phyloP scores from a whole-genome alignment of 2,329 filamentous ascomycete species.

The Trichoderma arundinaceum region DNA sequence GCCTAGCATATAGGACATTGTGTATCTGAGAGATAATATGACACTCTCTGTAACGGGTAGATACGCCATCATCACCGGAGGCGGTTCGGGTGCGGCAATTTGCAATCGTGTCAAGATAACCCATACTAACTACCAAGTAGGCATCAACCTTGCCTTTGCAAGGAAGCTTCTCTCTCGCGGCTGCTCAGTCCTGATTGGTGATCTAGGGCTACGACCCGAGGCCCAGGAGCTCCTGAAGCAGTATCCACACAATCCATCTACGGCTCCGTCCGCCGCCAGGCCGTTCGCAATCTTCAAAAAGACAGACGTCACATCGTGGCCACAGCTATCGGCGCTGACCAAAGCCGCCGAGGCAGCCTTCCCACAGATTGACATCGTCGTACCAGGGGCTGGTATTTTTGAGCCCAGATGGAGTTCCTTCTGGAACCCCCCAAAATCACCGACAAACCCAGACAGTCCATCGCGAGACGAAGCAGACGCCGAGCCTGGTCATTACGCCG shows the following conservation, averaged over 20 bases:
- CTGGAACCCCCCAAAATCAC: conserved; percentile 6
- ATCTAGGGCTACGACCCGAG: neutral
- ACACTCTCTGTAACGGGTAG: neutral
- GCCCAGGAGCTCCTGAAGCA: conserved; percentile 10
- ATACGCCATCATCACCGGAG: neutral
- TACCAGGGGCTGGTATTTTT: neutral
- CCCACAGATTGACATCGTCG: conserved; percentile 7
- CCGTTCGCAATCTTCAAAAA: conserved; percentile 1
- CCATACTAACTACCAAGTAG: neutral
- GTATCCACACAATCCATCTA: neutral
- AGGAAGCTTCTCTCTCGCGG: conserved; percentile 15
- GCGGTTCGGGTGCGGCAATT: neutral
- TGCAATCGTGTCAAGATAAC: neutral
- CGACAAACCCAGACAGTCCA: conserved; percentile 8
- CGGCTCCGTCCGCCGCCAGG: neutral
- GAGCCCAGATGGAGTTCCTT: conserved; percentile 11
- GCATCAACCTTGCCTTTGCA: conserved; percentile 9
- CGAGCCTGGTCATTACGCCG: conserved; percentile 6
- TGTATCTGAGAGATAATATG: neutral
- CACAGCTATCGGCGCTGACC: neutral
- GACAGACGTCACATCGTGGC: conserved; percentile 6
- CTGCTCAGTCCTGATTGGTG: conserved; percentile 7
- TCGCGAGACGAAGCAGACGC: neutral
- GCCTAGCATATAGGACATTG: neutral
- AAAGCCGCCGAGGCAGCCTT: neutral